A percentile compares a stretch with the other conserved stretches of the same genome.
Conservation (phyloP, 345 rosid genomes). For the Eucalyptus cloeziana region DNA sequence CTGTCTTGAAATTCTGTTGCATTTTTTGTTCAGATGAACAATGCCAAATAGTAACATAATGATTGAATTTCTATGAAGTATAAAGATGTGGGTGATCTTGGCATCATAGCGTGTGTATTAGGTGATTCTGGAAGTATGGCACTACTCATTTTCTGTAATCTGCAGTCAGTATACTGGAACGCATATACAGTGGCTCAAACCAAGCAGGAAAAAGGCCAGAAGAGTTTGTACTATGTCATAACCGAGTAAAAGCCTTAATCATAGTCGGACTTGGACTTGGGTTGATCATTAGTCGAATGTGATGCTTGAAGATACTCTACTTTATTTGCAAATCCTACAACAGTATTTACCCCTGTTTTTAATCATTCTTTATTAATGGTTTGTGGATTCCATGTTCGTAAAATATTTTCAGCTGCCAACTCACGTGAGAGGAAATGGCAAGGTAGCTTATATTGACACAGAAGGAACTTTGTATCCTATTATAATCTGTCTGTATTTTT, state of each 20-base stretch:
- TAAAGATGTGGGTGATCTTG: not conserved
- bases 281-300: not conserved
- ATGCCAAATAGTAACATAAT: not conserved
- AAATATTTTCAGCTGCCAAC: conserved; percentile 57
- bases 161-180: not conserved
- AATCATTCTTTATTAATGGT: not conserved
- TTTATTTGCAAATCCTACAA: not conserved
- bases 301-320: not conserved
- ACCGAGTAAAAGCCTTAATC: too few species aligned
- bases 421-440: conserved; percentile 83
- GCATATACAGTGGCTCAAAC: not conserved
- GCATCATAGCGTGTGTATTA: not conserved
- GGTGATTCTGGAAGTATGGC: not conserved
- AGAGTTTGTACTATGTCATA: too few species aligned
- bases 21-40: not conserved
- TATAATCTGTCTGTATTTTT: not conserved
- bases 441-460: conserved; percentile 85
- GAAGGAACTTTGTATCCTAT: conserved; percentile 84
- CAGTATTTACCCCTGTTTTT: not conserved
- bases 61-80: not conserved
- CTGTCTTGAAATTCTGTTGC: not conserved
- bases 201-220: not conserved
- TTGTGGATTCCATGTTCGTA: not conserved
- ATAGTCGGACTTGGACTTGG: accelerated
- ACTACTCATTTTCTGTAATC: not conserved